Evolutionary conservation across 345 rosid species (phyloP).

Genomic region (Noccaea caerulescens): DNA sequence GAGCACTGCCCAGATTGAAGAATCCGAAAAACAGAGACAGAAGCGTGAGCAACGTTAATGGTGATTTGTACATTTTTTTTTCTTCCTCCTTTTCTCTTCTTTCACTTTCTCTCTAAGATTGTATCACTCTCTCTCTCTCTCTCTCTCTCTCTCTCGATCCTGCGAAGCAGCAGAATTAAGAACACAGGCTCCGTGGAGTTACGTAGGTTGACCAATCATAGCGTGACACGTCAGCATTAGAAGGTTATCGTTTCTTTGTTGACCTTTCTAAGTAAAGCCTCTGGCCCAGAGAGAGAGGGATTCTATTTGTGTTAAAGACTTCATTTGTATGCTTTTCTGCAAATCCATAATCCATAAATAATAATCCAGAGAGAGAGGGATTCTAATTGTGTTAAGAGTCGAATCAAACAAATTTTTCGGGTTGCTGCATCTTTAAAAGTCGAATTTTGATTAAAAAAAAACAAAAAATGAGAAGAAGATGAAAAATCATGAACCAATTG

Average conservation of each 20-base stretch:
- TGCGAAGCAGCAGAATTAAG: slow-evolving; percentile 36
- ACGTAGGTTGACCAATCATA: slow-evolving; percentile 63
- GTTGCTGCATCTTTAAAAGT: background rate
- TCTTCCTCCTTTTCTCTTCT: background rate
- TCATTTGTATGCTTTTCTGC: no score
- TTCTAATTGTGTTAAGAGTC: no score
- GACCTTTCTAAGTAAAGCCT: background rate
- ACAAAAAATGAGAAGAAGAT: background rate
- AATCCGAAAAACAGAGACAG: slow-evolving; percentile 35
- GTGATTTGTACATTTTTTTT: slow-evolving; percentile 51
- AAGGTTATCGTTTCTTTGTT: background rate
- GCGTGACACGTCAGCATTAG: slow-evolving; percentile 50
- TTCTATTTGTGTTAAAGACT: background rate
- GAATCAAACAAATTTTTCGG: background rate
- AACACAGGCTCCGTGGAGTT: slow-evolving; percentile 35
- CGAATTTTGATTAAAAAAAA: background rate
- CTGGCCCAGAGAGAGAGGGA: background rate
- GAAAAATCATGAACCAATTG: background rate
- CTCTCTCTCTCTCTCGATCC: background rate
- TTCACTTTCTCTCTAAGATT: slow-evolving; percentile 42
- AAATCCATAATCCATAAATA: no score
- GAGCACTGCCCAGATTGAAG: slow-evolving; percentile 51
- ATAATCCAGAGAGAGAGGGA: no score
- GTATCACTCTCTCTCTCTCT: slow-evolving; percentile 1
- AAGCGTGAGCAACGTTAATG: slow-evolving; percentile 40